Evolutionary conservation across 139 green algal species (phyloP).

Genomic region (Asterochloris erici): DNA sequence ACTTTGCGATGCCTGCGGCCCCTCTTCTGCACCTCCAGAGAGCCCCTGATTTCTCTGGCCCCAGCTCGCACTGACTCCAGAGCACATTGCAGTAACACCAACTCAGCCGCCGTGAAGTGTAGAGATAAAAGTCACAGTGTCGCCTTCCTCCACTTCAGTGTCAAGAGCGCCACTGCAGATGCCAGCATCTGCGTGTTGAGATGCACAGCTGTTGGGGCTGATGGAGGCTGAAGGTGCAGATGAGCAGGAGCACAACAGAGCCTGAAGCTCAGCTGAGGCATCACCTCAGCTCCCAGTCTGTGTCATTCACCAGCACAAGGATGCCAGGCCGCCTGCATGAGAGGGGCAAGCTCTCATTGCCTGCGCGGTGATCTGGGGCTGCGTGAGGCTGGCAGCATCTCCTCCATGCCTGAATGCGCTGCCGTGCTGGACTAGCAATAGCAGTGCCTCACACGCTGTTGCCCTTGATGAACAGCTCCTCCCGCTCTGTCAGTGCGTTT

Average conservation of each 20-base stretch:
- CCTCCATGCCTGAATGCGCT: background rate
- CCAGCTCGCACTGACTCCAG: too few relatives aligned
- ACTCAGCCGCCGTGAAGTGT: conserved; percentile 87
- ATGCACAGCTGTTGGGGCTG: background rate
- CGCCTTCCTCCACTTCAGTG: conserved; percentile 59
- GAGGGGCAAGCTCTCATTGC: background rate
- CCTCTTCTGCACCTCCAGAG: too few relatives aligned
- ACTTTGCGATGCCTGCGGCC: too few relatives aligned
- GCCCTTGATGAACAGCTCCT: conserved; percentile 88
- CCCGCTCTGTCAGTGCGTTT: conserved; percentile 71
- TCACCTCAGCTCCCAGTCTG: conserved; percentile 90
- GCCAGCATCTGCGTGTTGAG: background rate
- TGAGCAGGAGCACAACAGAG: background rate
- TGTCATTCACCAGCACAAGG: conserved; percentile 92
- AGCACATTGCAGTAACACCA: too few relatives aligned
- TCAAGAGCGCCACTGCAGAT: conserved; percentile 64
- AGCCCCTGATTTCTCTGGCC: too few relatives aligned
- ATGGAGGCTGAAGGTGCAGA: background rate
- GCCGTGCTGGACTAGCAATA: background rate
- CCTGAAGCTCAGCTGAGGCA: background rate
- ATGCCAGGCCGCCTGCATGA: conserved; percentile 80
- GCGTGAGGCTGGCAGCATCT: background rate
- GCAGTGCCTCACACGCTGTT: conserved; percentile 60
- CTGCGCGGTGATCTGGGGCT: background rate
- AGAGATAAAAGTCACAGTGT: conserved; percentile 90